These are phyloP conservation scores for Iris pallida DNA, from an alignment of 116 monocot genomes.

Conservation along the genomic window DNA sequence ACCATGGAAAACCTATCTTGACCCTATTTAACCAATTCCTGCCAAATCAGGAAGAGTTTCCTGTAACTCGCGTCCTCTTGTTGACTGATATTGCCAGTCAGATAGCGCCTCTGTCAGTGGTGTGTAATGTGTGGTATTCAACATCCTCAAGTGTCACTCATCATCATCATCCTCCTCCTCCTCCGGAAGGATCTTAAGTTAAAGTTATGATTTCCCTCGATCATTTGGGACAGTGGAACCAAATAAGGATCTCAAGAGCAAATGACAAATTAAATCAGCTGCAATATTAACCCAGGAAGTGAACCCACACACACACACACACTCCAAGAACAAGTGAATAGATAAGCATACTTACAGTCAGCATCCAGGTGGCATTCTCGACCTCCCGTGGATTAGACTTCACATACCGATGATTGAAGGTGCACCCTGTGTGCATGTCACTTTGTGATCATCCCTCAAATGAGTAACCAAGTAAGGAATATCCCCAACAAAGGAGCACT, in stretches of 20 bases:
- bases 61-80: too few relatives aligned
- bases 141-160: too few relatives aligned
- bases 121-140: not conserved
- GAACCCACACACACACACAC: not conserved
- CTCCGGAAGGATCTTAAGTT: not conserved
- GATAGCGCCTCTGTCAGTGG: too few relatives aligned
- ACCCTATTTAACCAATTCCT: too few relatives aligned
- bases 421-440: constrained; percentile 52
- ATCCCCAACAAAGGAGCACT: constrained; percentile 42
- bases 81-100: too few relatives aligned
- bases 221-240: not conserved
- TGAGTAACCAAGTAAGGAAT: constrained; percentile 41
- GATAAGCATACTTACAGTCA: constrained; percentile 30
- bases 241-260: not conserved
- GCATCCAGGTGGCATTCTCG: constrained; percentile 57
- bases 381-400: constrained; percentile 58
- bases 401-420: constrained; percentile 55
- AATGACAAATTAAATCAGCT: not conserved
- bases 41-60: too few relatives aligned
- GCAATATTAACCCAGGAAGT: not conserved
- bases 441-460: constrained; percentile 49
- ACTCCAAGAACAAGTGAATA: not conserved
- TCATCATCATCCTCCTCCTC: not conserved
- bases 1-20: too few relatives aligned
- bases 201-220: not conserved